These are phyloP conservation scores for Xanthoconium purpureum DNA, from an alignment of 768 basidiomycete genomes.

Conservation along the genomic window DNA sequence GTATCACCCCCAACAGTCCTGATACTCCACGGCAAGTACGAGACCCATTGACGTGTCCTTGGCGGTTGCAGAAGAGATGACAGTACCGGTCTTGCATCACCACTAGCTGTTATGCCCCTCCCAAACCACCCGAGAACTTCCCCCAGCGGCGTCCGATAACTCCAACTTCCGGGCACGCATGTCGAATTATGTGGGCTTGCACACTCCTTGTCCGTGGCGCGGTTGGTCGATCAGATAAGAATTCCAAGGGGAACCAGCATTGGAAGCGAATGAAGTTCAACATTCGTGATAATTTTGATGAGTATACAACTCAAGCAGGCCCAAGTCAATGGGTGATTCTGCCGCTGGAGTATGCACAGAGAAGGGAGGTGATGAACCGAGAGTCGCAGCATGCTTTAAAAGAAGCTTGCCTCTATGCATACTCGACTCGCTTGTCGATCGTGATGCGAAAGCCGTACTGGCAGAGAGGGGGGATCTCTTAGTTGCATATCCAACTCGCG, in stretches of 20 bases:
- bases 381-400: neutral
- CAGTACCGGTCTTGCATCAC: neutral
- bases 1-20: conserved; percentile 21
- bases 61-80: no score
- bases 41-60: conserved; percentile 48
- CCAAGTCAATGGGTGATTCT: conserved; percentile 88
- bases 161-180: conserved; percentile 51
- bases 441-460: conserved; percentile 56
- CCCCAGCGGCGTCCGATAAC: conserved; percentile 58
- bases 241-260: no score
- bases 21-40: conserved; percentile 45
- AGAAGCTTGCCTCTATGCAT: conserved; percentile 60
- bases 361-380: neutral
- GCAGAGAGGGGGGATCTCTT: conserved; percentile 54
- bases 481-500: conserved; percentile 54
- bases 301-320: conserved; percentile 82
- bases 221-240: no score
- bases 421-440: conserved; percentile 69
- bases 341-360: conserved; percentile 60
- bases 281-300: conserved; percentile 94
- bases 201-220: conserved; percentile 74
- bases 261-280: conserved; percentile 82
- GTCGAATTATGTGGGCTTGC: conserved; percentile 87
- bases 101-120: conserved; percentile 19
- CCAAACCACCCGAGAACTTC: conserved; percentile 58